Conservation (phyloP, 768 basidiomycete species). For the Rhizopogon vesiculosus region DNA sequence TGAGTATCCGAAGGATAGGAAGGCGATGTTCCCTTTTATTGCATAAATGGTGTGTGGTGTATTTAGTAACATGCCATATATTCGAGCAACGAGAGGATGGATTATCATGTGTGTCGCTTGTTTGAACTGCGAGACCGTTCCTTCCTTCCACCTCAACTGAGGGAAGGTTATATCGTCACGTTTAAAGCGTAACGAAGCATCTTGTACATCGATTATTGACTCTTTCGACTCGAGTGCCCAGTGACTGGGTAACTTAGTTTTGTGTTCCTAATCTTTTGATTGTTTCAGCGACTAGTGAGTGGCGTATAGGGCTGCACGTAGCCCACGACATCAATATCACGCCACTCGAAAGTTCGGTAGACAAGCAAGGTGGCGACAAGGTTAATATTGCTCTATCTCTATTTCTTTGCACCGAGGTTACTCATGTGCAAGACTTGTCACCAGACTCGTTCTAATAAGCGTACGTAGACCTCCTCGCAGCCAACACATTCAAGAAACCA, state of each 20-base stretch:
- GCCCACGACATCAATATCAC: background rate
- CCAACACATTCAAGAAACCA: background rate
- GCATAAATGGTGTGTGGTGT: constrained; percentile 9
- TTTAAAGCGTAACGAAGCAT: too few relatives aligned
- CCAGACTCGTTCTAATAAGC: background rate
- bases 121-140: too few relatives aligned
- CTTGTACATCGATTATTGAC: too few relatives aligned
- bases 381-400: background rate
- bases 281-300: too few relatives aligned
- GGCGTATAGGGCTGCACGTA: background rate
- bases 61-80: background rate
- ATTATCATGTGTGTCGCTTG: background rate
- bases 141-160: too few relatives aligned
- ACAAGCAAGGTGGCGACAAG: background rate
- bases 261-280: background rate
- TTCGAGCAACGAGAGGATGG: background rate
- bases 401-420: background rate
- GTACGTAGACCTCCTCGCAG: background rate
- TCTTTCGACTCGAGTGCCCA: too few relatives aligned
- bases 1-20: constrained; percentile 70
- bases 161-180: too few relatives aligned
- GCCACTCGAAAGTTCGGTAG: background rate
- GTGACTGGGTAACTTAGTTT: too few relatives aligned
- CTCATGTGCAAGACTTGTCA: too few relatives aligned
- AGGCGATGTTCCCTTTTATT: constrained; percentile 72